These are phyloP conservation scores for Phoma herbarum DNA, from an alignment of 2,329 filamentous ascomycete species.

Conservation along the genomic window DNA sequence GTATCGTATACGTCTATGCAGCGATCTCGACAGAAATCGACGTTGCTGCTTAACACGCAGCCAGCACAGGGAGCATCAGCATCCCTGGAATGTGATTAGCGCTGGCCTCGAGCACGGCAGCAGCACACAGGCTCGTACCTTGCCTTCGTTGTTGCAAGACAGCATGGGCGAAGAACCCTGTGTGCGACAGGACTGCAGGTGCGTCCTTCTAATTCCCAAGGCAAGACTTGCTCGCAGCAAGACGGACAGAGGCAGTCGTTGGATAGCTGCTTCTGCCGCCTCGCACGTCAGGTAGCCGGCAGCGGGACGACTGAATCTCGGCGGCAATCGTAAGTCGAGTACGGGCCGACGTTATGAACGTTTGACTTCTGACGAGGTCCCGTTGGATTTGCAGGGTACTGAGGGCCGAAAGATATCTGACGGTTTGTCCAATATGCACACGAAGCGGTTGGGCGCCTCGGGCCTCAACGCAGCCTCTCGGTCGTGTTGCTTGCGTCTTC, in stretches of 20 bases:
- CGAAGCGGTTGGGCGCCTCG: constrained; percentile 7
- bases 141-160: neutral
- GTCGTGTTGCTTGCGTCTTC: constrained; percentile 11
- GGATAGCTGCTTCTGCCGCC: neutral
- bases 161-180: neutral
- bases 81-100: constrained; percentile 4
- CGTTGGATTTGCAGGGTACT: constrained; percentile 6
- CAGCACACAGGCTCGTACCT: neutral
- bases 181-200: too few relatives aligned
- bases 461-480: constrained; percentile 11
- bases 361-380: constrained; percentile 5
- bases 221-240: neutral
- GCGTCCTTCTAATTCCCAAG: too few relatives aligned
- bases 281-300: neutral
- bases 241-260: neutral
- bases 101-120: neutral
- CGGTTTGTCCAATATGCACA: constrained; percentile 1
- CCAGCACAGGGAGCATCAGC: neutral
- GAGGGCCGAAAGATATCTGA: neutral
- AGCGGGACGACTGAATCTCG: constrained; percentile 3
- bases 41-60: neutral
- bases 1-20: neutral
- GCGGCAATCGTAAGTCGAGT: constrained; percentile 6
- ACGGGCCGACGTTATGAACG: constrained; percentile 13
- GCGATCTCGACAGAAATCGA: neutral